phyloP scores from a whole-genome alignment of 2,329 filamentous ascomycete genomes.

The Trichoderma brevicompactum region DNA sequence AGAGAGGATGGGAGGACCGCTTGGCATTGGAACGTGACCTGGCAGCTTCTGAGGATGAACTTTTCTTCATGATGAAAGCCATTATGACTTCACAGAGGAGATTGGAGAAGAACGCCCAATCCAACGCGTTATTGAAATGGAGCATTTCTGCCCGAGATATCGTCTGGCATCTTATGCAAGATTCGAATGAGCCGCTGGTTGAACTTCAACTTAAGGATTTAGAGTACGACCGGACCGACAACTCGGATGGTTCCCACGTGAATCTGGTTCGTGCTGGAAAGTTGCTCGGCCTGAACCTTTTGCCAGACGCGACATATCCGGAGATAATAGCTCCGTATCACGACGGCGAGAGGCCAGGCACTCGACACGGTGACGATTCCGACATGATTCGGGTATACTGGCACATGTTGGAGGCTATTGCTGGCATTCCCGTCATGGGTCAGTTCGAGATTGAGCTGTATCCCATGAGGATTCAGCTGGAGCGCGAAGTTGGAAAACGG shows the following conservation, averaged over 20 bases:
- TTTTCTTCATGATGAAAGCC: slow-evolving; percentile 99
- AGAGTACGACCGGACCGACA: slow-evolving; percentile 93
- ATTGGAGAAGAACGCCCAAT: slow-evolving; percentile 71
- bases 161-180: slow-evolving; percentile 93
- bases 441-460: slow-evolving; percentile 94
- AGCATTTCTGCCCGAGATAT: slow-evolving; percentile 94
- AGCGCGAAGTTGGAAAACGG: slow-evolving; percentile 88
- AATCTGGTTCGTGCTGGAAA: slow-evolving; percentile 89
- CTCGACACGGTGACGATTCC: slow-evolving; percentile 49
- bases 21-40: slow-evolving; percentile 88
- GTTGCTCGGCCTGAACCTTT: slow-evolving; percentile 85
- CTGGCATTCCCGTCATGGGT: slow-evolving; percentile 95
- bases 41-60: slow-evolving; percentile 86
- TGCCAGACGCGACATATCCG: slow-evolving; percentile 90
- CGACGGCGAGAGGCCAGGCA: slow-evolving; percentile 63
- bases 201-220: slow-evolving; percentile 92
- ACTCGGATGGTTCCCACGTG: slow-evolving; percentile 94
- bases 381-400: slow-evolving; percentile 95
- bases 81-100: slow-evolving; percentile 96
- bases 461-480: slow-evolving; percentile 90
- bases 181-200: slow-evolving; percentile 83
- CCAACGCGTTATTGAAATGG: slow-evolving; percentile 83
- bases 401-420: slow-evolving; percentile 98
- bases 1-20: slow-evolving; percentile 88
- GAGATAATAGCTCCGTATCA: slow-evolving; percentile 93